Base-by-base conservation (phyloP, 2,329 filamentous ascomycete species). In the Trichoderma brevicompactum region DNA sequence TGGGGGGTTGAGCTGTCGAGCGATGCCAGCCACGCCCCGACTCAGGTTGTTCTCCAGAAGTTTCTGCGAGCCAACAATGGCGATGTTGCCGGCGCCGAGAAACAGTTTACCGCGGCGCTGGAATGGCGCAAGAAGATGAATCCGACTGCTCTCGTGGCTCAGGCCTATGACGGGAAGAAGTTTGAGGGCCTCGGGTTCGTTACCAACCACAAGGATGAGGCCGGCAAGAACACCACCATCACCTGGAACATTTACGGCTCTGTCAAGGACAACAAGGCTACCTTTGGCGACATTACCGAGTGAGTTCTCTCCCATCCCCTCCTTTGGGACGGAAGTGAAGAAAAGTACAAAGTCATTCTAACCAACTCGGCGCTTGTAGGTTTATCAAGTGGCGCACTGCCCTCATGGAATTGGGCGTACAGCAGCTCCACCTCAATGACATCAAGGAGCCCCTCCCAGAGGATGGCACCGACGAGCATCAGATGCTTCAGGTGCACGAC, bases 221-320 rank as follows among this genome's bases (percentile, higher is more conserved):
- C 82, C 58, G 78, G 79, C 66, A 81, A 86, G 72, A 86, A 89
- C 75, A 83, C 72, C 17, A 75, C 97, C 64, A 89, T 94, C 55
- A 95, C 92, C 2, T 97, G 94, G 90, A 97, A 97, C 77, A 89
- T 97, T 73, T 97, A 98, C 74, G 94, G 94, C 13, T 87, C 87
- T 43, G 91, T 94, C 68, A 95, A 95, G 83, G 86, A 92, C 71
- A 87, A 90, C 71, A 87, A 92, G 68, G 86, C 91, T 69, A 96
- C 92, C 0, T 97, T 97, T 80, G 92, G 91, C 4, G 85, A 95
- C 72, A 80, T 93, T 6, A 83, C 93, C 32, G 90, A 91, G 92
- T 96, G 80, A 76, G 89, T 83, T 32, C 10, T 10, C 2, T 12
- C n/a, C 19, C 9, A 1, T 17, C 32, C 2, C n/a, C n/a, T 19